Percentiles rank a stretch among this genome's conserved stretches.
Conservation (phyloP, 805 yeast genomes). For the Saturnispora mendoncae region DNA sequence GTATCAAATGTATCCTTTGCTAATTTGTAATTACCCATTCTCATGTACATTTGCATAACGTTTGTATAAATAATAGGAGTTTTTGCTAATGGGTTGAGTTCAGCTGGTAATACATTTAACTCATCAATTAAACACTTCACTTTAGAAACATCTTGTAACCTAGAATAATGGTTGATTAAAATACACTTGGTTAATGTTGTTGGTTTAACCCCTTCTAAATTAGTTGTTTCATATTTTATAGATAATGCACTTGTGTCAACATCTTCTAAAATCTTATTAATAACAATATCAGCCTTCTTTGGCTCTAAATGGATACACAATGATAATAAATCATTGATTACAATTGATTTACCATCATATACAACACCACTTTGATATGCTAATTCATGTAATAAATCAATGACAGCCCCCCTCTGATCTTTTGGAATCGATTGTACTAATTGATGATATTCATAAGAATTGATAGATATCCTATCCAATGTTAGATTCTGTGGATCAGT, state of each 20-base stretch:
- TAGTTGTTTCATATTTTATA: not conserved
- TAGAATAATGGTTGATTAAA: conserved; percentile 39
- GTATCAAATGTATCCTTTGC: conserved; percentile 73
- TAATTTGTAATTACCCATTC: conserved; percentile 40
- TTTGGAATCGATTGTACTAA: conserved; percentile 37
- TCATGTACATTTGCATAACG: conserved; percentile 52
- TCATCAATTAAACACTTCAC: conserved; percentile 34
- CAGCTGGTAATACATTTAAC: conserved; percentile 10
- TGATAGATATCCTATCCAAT: conserved; percentile 12
- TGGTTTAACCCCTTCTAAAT: conserved; percentile 19
- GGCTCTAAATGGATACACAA: conserved; percentile 19
- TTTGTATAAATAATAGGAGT: conserved; percentile 40
- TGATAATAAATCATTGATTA: conserved; percentile 33
- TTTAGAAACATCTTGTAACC: conserved; percentile 27
- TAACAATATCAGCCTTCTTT: conserved; percentile 17
- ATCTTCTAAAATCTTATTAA: conserved; percentile 30
- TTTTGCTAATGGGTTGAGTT: conserved; percentile 13
- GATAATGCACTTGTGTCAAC: conserved; percentile 13
- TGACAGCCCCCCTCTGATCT: conserved; percentile 26
- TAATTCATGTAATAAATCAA: conserved; percentile 32
- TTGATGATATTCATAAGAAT: conserved; percentile 28
- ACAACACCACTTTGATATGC: conserved; percentile 17
- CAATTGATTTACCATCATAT: conserved; percentile 22
- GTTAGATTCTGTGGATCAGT: conserved; percentile 27
- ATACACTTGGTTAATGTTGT: conserved; percentile 36